A percentile compares a stretch with the other conserved stretches of the same genome.
Conservation (phyloP, 2,329 filamentous ascomycete species). For the Acephala macrosclerotiorum region DNA sequence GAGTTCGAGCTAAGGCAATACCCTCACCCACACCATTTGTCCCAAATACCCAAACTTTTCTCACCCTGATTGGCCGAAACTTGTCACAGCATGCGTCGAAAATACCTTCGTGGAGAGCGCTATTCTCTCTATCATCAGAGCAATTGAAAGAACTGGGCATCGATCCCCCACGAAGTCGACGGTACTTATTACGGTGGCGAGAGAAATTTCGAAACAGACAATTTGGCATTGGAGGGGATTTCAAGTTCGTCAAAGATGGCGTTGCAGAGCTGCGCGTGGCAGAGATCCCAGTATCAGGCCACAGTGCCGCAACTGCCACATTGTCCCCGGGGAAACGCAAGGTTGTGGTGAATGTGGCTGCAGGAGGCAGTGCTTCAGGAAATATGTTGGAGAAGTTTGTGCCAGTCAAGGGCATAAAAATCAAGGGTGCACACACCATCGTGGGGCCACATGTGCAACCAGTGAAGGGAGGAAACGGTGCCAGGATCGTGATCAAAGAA, state of each 20-base stretch:
- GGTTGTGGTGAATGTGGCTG: conserved; percentile 65
- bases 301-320: conserved; percentile 55
- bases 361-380: conserved; percentile 50
- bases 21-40: conserved; percentile 84
- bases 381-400: conserved; percentile 50
- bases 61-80: conserved; percentile 88
- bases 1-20: conserved; percentile 49
- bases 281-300: conserved; percentile 43
- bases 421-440: conserved; percentile 74
- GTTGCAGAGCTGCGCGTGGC: conserved; percentile 58
- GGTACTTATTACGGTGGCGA: conserved; percentile 88
- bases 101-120: conserved; percentile 87
- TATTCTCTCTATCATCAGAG: conserved; percentile 81
- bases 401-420: conserved; percentile 69
- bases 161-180: conserved; percentile 81
- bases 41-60: conserved; percentile 84
- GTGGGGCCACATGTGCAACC: conserved; percentile 77
- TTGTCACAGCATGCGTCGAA: conserved; percentile 84
- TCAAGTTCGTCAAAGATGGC: conserved; percentile 71
- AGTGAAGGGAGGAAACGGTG: conserved; percentile 69
- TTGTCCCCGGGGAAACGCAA: conserved; percentile 58
- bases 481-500: conserved; percentile 75
- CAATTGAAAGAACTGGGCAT: conserved; percentile 86
- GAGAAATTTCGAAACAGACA: conserved; percentile 81
- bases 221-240: conserved; percentile 84